Evolutionary conservation across 2,329 filamentous ascomycete genomes (phyloP).

Genomic region (Fusarium euwallaceae): DNA sequence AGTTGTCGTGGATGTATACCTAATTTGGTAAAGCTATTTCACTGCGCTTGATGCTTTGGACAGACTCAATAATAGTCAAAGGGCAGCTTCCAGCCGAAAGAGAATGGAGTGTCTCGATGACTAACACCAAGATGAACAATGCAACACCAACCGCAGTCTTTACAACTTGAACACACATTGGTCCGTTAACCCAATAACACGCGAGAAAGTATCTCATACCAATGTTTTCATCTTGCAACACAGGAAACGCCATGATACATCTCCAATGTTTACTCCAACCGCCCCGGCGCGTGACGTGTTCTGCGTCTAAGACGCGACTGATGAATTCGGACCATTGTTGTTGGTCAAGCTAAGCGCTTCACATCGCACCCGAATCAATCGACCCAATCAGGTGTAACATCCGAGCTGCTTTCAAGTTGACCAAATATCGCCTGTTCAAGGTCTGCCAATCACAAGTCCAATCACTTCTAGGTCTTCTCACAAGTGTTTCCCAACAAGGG

Average conservation of each 20-base stretch:
- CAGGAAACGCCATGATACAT: background rate
- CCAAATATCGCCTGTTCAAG: background rate
- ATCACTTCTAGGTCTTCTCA: background rate
- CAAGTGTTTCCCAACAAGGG: background rate
- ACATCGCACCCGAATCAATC: background rate
- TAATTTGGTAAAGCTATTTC: background rate
- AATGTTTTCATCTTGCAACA: background rate
- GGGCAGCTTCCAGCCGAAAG: background rate
- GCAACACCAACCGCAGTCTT: background rate
- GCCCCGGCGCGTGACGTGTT: background rate
- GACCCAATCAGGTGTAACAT: conserved; percentile 1
- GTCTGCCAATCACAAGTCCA: background rate
- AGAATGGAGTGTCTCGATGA: background rate
- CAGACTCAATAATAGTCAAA: background rate
- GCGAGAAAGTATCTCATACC: background rate
- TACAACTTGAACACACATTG: background rate
- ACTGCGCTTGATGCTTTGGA: background rate
- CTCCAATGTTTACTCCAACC: background rate
- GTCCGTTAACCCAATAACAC: background rate
- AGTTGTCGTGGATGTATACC: background rate
- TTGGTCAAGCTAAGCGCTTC: conserved; percentile 5
- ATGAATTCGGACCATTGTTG: background rate
- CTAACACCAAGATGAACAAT: background rate
- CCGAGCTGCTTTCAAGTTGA: background rate
- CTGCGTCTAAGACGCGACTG: background rate